Base-by-base conservation (phyloP, 208 protist species). In the Sergeia podlipaevii region DNA sequence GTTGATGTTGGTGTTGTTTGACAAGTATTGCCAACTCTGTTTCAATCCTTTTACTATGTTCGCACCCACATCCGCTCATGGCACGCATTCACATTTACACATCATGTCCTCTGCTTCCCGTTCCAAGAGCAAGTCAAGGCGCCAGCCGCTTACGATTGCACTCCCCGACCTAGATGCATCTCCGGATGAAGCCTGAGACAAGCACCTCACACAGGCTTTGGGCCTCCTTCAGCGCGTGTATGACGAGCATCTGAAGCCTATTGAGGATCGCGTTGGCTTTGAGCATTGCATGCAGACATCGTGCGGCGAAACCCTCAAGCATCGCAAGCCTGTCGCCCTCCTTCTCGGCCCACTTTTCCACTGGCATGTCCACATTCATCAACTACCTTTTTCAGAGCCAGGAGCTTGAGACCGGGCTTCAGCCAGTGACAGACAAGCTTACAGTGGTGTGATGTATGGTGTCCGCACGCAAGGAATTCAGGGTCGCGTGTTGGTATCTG, bases 351-450 rank as follows among this genome's bases (percentile, higher is more conserved):
- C 88, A n/a, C 28, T 95, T 89, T 61, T 95, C 88, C 21, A 42
- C 80, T 17, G 88, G 96, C 44, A 98, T 97, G 64, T 97, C 92
- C 17, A 91, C 93, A 3, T 98, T 98, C 60, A 97, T 98, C 65
- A 91, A 95, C 47, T 97, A 95, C 60, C 57, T 97, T 27, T 57
- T 97, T 32, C 91, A 93, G 37, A 61, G 67, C 39, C 70, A 93
- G n/a, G 71, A 71, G 42, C 72, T 95, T n/a, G 41, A 69, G n/a
- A 93, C 85, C n/a, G 95, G 94, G 1, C 93, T 92, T 18, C 95
- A 98, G 66, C 96, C 96, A 20, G 93, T 96, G 15, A 97, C 95
- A 1, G 89, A 96, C 70, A 90, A 91, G 64, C 98, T 98, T 62
- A 93, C 92, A 13, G 89, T 96, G 18, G n/a, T n/a, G 77, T 98